Conservation (phyloP, 257 asterid genomes). For the Przewalskia tangutica region DNA sequence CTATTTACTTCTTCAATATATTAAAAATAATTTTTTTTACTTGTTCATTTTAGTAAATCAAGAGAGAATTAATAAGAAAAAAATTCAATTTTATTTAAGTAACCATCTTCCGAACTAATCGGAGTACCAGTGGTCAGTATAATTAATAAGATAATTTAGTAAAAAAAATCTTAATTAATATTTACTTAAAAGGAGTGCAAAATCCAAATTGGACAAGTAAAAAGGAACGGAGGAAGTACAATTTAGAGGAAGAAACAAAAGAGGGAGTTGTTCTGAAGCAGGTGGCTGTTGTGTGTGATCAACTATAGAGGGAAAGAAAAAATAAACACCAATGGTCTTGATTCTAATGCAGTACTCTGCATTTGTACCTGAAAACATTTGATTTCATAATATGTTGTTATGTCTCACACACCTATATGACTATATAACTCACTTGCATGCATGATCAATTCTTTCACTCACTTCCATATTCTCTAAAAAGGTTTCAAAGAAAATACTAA, state of each 20-base stretch:
- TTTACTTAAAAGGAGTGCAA: not conserved
- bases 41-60: not conserved
- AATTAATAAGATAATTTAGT: not conserved
- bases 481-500: not conserved
- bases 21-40: not conserved
- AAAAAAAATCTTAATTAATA: not conserved
- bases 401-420: not conserved
- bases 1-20: not conserved
- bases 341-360: not conserved
- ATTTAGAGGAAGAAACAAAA: not conserved
- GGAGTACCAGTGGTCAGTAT: not conserved
- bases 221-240: not conserved
- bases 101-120: not conserved
- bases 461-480: not conserved
- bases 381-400: not conserved
- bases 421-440: not conserved
- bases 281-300: not conserved
- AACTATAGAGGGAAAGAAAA: not conserved
- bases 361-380: not conserved
- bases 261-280: not conserved
- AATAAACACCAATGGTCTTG: not conserved
- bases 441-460: slow-evolving; percentile 3
- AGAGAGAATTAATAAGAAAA: too few species aligned
- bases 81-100: not conserved
- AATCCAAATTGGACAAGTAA: not conserved